Conservation (phyloP, 495 filamentous ascomycete genomes). For the Massariosphaeria phaeospora region DNA sequence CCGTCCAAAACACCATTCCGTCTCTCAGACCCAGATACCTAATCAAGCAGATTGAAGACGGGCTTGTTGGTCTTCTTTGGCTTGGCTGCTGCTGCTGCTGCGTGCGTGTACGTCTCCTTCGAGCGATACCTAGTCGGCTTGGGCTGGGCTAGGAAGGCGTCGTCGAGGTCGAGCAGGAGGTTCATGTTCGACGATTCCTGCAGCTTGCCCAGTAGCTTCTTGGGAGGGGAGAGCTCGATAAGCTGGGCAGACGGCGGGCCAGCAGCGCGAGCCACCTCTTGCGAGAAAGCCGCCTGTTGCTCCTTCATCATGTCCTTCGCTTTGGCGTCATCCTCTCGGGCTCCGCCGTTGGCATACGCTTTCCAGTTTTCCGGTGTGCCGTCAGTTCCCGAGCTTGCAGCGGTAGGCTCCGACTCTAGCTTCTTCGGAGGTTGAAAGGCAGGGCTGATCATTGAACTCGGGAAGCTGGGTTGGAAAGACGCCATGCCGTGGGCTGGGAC, state of each 20-base stretch:
- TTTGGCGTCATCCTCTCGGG: constrained; percentile 5
- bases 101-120: background rate
- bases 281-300: background rate
- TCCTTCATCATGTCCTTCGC: background rate
- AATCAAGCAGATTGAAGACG: background rate
- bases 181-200: background rate
- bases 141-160: no score
- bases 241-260: background rate
- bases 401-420: background rate
- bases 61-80: background rate
- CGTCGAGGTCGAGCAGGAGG: constrained; percentile 1
- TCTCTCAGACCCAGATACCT: no score
- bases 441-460: background rate
- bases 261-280: background rate
- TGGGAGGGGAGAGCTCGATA: constrained; percentile 4
- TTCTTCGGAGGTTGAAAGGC: background rate
- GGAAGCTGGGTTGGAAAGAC: background rate
- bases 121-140: background rate
- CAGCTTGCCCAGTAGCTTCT: background rate
- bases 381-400: no score
- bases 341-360: constrained; percentile 16
- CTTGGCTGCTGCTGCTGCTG: background rate
- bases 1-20: no score
- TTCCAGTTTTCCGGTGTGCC: background rate
- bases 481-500: background rate